A percentile compares a stretch with the other conserved stretches of the same genome.
Conservation (phyloP, 2,329 filamentous ascomycete species). For the Diplodia intermedia region DNA sequence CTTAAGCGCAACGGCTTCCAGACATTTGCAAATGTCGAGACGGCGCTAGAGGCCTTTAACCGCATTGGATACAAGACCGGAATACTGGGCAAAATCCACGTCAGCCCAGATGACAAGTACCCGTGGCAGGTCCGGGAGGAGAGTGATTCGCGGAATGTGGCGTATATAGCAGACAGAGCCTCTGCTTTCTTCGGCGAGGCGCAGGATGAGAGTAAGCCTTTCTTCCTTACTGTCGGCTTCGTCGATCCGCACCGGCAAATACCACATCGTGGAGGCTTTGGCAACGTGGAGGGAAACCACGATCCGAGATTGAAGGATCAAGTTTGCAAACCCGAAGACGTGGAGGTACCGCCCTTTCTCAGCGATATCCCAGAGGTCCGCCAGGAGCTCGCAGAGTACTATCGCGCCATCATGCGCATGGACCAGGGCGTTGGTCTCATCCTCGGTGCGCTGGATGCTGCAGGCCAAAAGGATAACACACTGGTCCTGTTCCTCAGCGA, state of each 20-base stretch:
- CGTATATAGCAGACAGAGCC: conserved; percentile 49
- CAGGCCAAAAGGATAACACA: conserved; percentile 48
- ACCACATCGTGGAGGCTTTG: conserved; percentile 50
- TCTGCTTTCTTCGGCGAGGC: conserved; percentile 50
- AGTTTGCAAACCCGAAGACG: conserved; percentile 43
- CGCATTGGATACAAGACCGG: conserved; percentile 54
- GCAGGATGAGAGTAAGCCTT: conserved; percentile 44
- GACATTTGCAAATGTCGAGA: conserved; percentile 50
- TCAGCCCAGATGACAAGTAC: conserved; percentile 51
- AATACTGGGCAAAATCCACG: conserved; percentile 59
- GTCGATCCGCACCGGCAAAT: conserved; percentile 57
- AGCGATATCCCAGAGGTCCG: conserved; percentile 52
- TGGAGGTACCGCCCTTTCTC: conserved; percentile 53
- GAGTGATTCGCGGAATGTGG: conserved; percentile 55
- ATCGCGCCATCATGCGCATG: conserved; percentile 49
- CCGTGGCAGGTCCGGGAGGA: conserved; percentile 53
- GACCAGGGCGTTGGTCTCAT: conserved; percentile 54
- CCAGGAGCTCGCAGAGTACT: conserved; percentile 53
- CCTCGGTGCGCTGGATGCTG: conserved; percentile 44
- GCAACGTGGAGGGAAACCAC: conserved; percentile 49
- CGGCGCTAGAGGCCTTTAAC: conserved; percentile 50
- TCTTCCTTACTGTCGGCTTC: conserved; percentile 57
- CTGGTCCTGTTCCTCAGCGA: conserved; percentile 58
- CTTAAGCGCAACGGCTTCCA: conserved; percentile 52
- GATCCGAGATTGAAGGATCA: conserved; percentile 34